Evolutionary conservation across 805 yeast genomes (phyloP), one percentile per base, ranked within the genome.

Genomic region (Starmerella riodocensis): DNA sequence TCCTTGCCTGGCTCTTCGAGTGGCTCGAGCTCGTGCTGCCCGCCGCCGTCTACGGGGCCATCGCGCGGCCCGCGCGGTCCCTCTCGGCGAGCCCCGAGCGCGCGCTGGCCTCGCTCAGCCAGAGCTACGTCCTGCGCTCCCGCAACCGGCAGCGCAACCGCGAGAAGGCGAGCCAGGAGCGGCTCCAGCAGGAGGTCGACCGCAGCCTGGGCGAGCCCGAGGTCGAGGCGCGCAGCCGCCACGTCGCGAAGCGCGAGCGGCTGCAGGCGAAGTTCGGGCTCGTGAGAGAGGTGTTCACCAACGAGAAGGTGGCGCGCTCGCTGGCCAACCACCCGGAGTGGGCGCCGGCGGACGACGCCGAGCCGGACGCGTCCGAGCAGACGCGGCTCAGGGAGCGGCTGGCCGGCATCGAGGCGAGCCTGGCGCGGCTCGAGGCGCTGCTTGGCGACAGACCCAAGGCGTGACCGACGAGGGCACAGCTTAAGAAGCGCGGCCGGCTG

Each of bases 161-260:
- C 13, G 32, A n/a, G 16, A 11, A 19, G 4, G 14, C 9, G 5
- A 19, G 31, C 19, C 6, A 28, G n/a, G 13, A 16, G 23, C n/a
- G 32, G 19, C 21, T 34, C 4, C 16, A 34, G 20, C 24, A 16
- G 7, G 37, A 34, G 20, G 32, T 34, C 14, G 37, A 34, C n/a
- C 32, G 37, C 12, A 34, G 27, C 16, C 20, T 34, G 32, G 37
- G 32, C 22, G 12, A 24, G 9, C 27, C 27, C 27, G 27, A 24
- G 13, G 16, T 8, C 16, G 31, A 14, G 13, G 31, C 31, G 13
- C 8, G 31, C 8, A 8, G 31, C 18, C 16, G 4, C 6, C 9
- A 13, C 23, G 13, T 25, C 11, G 16, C 14, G 13, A 8, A 14
- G 18, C 14, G 5, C 16, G 39, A 36, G 34, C 34, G 34, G 11